These are phyloP conservation scores for Diplodia sapinea DNA, from an alignment of 2,329 filamentous ascomycete genomes.

Conservation along the genomic window DNA sequence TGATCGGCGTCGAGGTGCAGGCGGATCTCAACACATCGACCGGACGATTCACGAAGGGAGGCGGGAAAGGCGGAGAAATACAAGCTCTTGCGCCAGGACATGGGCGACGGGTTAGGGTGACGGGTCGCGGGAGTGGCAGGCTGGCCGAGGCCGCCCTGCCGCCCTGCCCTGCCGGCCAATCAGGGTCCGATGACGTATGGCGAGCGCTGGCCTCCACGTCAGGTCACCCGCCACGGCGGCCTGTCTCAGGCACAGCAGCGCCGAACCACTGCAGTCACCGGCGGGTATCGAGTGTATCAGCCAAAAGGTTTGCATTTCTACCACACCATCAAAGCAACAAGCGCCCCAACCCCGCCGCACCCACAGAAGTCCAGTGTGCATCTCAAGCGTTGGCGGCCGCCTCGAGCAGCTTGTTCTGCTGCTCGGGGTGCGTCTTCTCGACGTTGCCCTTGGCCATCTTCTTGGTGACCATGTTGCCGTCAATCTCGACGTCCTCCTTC, in stretches of 20 bases:
- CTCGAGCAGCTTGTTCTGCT: conserved; percentile 46
- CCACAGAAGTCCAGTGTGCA: background rate
- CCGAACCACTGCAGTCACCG: background rate
- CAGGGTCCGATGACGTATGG: conserved; percentile 23
- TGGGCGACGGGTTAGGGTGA: conserved; percentile 14
- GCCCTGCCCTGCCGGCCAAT: background rate
- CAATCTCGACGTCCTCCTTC: conserved; percentile 49
- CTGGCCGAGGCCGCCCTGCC: background rate
- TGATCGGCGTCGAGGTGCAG: conserved; percentile 8
- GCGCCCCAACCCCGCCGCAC: background rate
- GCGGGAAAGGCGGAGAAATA: conserved; percentile 20
- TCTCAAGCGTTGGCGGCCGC: conserved; percentile 36
- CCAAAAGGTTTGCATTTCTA: conserved; percentile 12
- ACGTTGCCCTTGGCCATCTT: conserved; percentile 50
- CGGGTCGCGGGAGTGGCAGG: conserved; percentile 25
- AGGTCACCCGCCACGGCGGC: background rate
- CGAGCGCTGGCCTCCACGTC: conserved; percentile 1
- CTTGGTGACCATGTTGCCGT: conserved; percentile 52
- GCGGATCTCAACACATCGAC: background rate
- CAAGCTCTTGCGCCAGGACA: conserved; percentile 20
- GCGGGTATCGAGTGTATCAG: too few species aligned
- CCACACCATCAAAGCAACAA: background rate
- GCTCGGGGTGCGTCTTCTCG: conserved; percentile 49
- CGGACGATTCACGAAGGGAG: conserved; percentile 1
- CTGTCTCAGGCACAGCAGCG: conserved; percentile 11